Evolutionary conservation across 2,329 filamentous ascomycete species (phyloP).

Genomic region (Talaromyces sp.): DNA sequence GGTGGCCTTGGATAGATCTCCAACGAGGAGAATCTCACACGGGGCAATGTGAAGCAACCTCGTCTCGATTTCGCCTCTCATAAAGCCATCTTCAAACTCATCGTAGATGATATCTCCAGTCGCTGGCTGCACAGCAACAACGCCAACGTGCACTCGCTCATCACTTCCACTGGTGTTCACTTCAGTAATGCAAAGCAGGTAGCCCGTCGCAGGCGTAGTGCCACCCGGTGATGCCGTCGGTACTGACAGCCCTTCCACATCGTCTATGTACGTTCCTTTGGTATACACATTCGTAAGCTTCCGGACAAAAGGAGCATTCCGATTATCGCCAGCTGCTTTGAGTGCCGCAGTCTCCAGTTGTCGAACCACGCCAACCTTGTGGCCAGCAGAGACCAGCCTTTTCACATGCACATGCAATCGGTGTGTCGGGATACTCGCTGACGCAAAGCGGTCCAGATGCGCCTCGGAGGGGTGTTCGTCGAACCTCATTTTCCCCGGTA

Average conservation of each 20-base stretch:
- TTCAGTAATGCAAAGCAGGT: constrained; percentile 89
- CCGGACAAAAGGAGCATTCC: constrained; percentile 83
- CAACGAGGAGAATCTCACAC: constrained; percentile 90
- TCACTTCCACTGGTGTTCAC: constrained; percentile 76
- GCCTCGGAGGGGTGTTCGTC: constrained; percentile 93
- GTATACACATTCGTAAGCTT: constrained; percentile 97
- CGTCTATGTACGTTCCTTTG: constrained; percentile 95
- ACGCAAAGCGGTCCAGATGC: constrained; percentile 86
- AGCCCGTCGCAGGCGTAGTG: constrained; percentile 63
- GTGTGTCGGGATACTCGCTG: constrained; percentile 90
- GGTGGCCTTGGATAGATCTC: constrained; percentile 80
- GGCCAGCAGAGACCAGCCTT: constrained; percentile 80
- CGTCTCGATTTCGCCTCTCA: constrained; percentile 94
- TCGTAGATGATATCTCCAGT: constrained; percentile 97
- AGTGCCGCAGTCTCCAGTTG: constrained; percentile 93
- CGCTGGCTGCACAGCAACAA: constrained; percentile 89
- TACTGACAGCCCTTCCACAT: constrained; percentile 71
- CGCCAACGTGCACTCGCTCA: constrained; percentile 86
- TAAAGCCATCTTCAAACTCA: constrained; percentile 93
- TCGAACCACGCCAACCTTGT: constrained; percentile 92
- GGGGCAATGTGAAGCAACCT: constrained; percentile 91
- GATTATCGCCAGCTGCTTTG: constrained; percentile 92
- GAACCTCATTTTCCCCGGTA: constrained; percentile 89
- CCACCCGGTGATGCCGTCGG: constrained; percentile 52
- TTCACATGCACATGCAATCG: constrained; percentile 91